A percentile compares a stretch with the other conserved stretches of the same genome.
Conservation (phyloP, 768 basidiomycete species). For the Mrakia blollopis region DNA sequence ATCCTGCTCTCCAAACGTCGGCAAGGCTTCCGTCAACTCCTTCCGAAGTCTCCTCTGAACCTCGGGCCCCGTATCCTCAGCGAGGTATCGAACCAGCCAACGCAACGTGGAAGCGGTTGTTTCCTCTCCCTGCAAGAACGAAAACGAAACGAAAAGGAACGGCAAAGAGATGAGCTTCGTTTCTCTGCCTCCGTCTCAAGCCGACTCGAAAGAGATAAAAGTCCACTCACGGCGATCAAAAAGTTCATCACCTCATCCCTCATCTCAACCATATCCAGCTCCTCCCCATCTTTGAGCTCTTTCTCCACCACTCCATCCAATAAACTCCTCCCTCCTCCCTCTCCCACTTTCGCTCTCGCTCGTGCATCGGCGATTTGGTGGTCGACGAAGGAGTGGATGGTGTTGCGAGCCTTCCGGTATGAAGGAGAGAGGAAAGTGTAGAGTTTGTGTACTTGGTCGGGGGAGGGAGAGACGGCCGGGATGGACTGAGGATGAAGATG, state of each 20-base stretch:
- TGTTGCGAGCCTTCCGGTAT: slow-evolving; percentile 1
- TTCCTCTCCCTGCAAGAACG: slow-evolving; percentile 7
- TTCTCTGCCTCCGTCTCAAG: not conserved
- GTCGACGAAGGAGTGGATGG: slow-evolving; percentile 8
- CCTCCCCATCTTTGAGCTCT: slow-evolving; percentile 4
- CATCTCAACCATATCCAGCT: not conserved
- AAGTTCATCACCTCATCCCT: slow-evolving; percentile 22
- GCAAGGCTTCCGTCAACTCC: not conserved
- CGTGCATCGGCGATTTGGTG: not conserved
- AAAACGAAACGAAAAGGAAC: not conserved
- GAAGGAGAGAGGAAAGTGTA: slow-evolving; percentile 14
- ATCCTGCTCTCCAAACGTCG: not conserved
- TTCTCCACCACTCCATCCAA: slow-evolving; percentile 3
- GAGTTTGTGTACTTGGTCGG: not conserved
- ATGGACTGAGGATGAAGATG: not conserved
- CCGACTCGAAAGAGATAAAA: not conserved
- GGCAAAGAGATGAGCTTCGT: not conserved
- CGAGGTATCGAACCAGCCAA: slow-evolving; percentile 11
- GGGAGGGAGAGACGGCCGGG: slow-evolving; percentile 10
- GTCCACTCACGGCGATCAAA: slow-evolving; percentile 17
- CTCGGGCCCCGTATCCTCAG: slow-evolving; percentile 1
- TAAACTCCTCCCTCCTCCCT: slow-evolving; percentile 3
- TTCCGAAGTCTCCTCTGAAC: not conserved
- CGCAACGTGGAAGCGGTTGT: slow-evolving; percentile 5
- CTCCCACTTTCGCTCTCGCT: not conserved